Evolutionary conservation across 192 early-diverging fungal species (phyloP).

Genomic region (Mortierella claussenii): DNA sequence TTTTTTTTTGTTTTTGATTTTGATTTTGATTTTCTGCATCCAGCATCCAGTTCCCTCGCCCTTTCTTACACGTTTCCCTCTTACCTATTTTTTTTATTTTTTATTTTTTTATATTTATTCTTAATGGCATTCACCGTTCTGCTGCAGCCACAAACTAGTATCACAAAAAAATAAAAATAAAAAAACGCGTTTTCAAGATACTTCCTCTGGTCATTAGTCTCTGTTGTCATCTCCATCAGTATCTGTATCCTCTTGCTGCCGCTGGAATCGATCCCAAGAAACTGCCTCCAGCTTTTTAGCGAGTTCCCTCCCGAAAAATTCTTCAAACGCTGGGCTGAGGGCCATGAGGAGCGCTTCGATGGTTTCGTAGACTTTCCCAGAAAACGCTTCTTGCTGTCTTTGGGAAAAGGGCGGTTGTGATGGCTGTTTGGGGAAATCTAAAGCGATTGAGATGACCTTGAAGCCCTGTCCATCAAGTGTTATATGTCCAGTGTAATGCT

Average conservation of each 20-base stretch:
- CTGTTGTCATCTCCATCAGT: not conserved
- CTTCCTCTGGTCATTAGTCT: not conserved
- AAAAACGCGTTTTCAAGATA: too few species aligned
- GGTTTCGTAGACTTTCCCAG: conserved; percentile 33
- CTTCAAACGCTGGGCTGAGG: conserved; percentile 42
- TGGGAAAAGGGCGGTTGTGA: not conserved
- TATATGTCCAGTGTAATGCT: not conserved
- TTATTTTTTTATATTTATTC: too few species aligned
- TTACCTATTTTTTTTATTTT: too few species aligned
- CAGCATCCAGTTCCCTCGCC: too few species aligned
- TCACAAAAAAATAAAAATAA: too few species aligned
- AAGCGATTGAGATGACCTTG: not conserved
- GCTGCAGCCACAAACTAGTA: too few species aligned
- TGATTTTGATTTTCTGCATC: too few species aligned
- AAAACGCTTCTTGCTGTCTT: conserved; percentile 29
- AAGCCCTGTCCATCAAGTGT: conserved; percentile 26
- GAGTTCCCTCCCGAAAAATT: conserved; percentile 42
- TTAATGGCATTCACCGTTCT: too few species aligned
- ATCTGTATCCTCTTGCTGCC: not conserved
- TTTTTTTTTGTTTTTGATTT: too few species aligned
- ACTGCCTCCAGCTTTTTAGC: conserved; percentile 6
- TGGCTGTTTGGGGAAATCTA: not conserved
- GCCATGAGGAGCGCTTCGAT: conserved; percentile 47
- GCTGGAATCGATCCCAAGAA: conserved; percentile 33
- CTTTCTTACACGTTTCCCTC: too few species aligned